phyloP scores from a whole-genome alignment of 2,329 filamentous ascomycete species.

The Xylaria sp. region DNA sequence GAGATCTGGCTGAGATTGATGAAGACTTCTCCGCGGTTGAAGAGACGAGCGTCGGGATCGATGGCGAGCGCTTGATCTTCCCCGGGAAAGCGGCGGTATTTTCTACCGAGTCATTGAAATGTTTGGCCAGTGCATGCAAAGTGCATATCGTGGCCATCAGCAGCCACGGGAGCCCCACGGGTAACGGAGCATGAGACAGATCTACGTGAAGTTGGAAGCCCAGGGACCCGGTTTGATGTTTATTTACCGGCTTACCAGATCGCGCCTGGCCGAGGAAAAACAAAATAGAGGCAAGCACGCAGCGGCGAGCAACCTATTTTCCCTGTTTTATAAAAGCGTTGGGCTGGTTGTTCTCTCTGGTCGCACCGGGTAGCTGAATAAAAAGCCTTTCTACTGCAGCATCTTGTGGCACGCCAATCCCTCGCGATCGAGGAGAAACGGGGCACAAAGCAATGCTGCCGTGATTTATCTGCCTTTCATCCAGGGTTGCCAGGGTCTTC shows the following conservation, averaged over 20 bases:
- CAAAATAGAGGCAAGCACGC: neutral
- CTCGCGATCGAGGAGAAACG: slow-evolving; percentile 9
- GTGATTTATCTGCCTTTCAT: slow-evolving; percentile 1
- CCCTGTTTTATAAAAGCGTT: too few species aligned
- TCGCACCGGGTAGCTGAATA: slow-evolving; percentile 17
- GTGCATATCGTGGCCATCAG: slow-evolving; percentile 1
- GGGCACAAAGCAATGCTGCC: slow-evolving; percentile 6
- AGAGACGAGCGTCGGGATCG: slow-evolving; percentile 10
- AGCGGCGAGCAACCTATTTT: slow-evolving; percentile 1
- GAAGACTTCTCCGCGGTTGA: slow-evolving; percentile 8
- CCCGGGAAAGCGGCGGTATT: neutral
- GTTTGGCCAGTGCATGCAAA: slow-evolving; percentile 6
- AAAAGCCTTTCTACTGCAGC: slow-evolving; percentile 11
- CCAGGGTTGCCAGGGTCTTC: slow-evolving; percentile 6
- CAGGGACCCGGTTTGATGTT: neutral
- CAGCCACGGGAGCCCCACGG: slow-evolving; percentile 7
- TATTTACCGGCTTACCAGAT: neutral
- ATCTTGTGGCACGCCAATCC: slow-evolving; percentile 17
- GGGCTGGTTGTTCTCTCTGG: slow-evolving; percentile 9
- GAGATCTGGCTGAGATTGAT: slow-evolving; percentile 15
- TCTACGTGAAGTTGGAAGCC: neutral
- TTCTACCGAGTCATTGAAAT: neutral
- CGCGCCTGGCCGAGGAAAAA: neutral
- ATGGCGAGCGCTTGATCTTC: neutral
- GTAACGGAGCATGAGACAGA: slow-evolving; percentile 3